Base-by-base conservation (phyloP, 163 green algal species). In the Volvox carteri region DNA sequence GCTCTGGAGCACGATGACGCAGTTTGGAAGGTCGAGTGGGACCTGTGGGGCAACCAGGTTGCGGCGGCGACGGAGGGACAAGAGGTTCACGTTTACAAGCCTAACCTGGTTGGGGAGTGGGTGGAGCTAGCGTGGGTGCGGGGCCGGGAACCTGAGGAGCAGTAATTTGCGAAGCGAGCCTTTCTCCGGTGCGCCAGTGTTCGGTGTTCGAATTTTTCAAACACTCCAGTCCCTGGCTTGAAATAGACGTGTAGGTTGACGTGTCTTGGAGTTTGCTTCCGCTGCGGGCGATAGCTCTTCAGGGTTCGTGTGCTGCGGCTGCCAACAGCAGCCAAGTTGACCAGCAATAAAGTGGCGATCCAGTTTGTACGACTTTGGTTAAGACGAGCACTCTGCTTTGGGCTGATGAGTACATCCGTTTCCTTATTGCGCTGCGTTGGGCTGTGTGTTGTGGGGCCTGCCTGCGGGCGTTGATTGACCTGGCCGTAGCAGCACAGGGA, bases 21-120 rank as follows among this genome's bases (percentile, higher is more conserved):
- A 5, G 92, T 94, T 44, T 92, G 87, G 89, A 90, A 92, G 77
- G 58, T 94, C 14, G 91, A 94, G 87, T 95, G 93, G 52, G 92
- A 91, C 72, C 37, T 77, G 48, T 60, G 90, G 44, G 92, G 91
- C 56, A 94, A 88, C 19, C 92, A 88, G 50, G 87, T 95, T 12
- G 92, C 77, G 1, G 84, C 58, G 1, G 81, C 90, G n/a, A 93
- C 90, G 3, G 86, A 93, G 30, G 65, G 28, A 18, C 73, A 84
- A 37, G 52, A 77, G 16, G 83, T 93, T 37, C 56, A 89, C 35
- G 41, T 93, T 39, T 93, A 88, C 75, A 78, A 60, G 54, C 67
- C 90, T 11, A 44, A 91, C 67, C 68, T 93, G 75, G 84, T 92
- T 23, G 90, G 90, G 7, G 28, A 56, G 4, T 93, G 86, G 86